Conservation (phyloP, 768 basidiomycete genomes). For the Lactarius deliciosus region DNA sequence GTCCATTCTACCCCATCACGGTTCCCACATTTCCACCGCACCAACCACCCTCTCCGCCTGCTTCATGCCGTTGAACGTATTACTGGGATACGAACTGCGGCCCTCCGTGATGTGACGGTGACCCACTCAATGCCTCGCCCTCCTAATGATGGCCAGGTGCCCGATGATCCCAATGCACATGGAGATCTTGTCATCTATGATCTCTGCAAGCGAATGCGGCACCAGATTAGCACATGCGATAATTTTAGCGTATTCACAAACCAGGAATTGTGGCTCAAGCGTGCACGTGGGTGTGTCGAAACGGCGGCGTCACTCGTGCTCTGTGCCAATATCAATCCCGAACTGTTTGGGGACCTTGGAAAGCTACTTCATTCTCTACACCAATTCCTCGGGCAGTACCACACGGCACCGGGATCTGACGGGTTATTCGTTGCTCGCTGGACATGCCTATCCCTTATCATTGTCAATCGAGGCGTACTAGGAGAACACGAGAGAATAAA, state of each 20-base stretch:
- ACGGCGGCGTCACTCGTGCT: neutral
- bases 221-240: neutral
- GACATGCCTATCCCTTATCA: neutral
- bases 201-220: neutral
- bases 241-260: neutral
- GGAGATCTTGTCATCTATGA: neutral
- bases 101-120: neutral
- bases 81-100: neutral
- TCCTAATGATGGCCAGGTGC: neutral
- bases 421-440: neutral
- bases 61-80: neutral
- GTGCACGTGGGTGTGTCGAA: neutral
- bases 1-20: neutral
- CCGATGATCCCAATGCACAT: neutral
- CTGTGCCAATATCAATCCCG: neutral
- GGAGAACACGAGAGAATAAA: neutral
- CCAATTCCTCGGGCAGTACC: neutral
- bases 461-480: neutral
- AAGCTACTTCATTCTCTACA: neutral
- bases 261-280: neutral
- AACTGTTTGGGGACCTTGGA: neutral
- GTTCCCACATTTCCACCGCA: neutral
- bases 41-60: neutral
- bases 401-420: neutral
- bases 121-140: neutral